Evolutionary conservation across 768 basidiomycete genomes (phyloP).

Genomic region (Rhizopogon sp.): DNA sequence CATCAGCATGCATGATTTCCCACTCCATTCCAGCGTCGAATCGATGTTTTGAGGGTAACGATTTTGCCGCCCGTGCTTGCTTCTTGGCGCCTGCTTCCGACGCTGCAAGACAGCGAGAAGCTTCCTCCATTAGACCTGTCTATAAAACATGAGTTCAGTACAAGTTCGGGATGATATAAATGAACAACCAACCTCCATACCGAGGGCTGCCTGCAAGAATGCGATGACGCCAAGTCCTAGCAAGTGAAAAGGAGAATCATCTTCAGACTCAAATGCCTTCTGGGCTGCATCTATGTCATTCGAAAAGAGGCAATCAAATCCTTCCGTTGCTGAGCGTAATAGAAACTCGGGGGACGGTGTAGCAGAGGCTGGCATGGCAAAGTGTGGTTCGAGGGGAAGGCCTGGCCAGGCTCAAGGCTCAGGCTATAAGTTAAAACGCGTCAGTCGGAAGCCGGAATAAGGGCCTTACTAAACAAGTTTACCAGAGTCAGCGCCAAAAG

Average conservation of each 20-base stretch:
- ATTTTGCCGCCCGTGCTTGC: constrained; percentile 35
- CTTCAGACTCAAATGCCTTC: constrained; percentile 34
- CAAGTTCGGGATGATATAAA: background rate
- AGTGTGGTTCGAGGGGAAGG: background rate
- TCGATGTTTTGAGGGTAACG: constrained; percentile 26
- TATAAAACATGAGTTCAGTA: constrained; percentile 16
- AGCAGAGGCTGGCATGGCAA: background rate
- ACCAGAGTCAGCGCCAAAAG: background rate
- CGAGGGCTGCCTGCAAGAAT: constrained; percentile 73
- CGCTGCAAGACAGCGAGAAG: constrained; percentile 45
- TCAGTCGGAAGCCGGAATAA: background rate
- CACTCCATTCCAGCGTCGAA: constrained; percentile 68
- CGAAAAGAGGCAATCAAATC: constrained; percentile 65
- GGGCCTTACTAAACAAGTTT: background rate
- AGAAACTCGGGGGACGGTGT: background rate
- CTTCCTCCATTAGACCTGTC: constrained; percentile 61
- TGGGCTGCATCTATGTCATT: constrained; percentile 59
- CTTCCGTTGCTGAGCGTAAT: constrained; percentile 35
- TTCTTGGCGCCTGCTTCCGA: constrained; percentile 62
- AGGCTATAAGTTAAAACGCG: background rate
- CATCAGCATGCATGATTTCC: constrained; percentile 73
- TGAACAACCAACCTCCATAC: constrained; percentile 58
- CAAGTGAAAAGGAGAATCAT: constrained; percentile 64
- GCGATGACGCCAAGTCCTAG: constrained; percentile 68
- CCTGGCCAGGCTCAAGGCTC: too few relatives aligned